phyloP scores from a whole-genome alignment of 2,329 filamentous ascomycete species.

The Fusarium staphyleae region DNA sequence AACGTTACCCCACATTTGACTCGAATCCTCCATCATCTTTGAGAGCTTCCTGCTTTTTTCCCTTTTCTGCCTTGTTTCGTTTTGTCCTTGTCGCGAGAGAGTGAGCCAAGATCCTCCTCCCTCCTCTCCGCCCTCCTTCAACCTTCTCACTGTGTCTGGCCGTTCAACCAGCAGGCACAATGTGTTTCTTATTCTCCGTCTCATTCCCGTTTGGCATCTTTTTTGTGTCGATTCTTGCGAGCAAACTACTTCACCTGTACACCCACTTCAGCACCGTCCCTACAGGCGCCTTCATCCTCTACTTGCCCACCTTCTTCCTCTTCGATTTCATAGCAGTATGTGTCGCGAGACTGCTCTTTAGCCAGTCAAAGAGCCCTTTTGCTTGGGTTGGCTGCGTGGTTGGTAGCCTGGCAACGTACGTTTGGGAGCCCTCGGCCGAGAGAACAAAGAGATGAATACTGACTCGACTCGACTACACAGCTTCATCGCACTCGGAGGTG shows the following conservation, averaged over 20 bases:
- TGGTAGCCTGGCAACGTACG: constrained; percentile 40
- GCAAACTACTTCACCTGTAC: constrained; percentile 42
- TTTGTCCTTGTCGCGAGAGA: background rate
- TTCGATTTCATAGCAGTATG: constrained; percentile 40
- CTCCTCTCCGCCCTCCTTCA: background rate
- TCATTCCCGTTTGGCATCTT: constrained; percentile 44
- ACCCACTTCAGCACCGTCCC: constrained; percentile 41
- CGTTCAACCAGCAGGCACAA: constrained; percentile 26
- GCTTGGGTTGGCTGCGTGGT: constrained; percentile 32
- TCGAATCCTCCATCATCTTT: constrained; percentile 10
- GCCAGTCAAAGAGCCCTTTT: constrained; percentile 30
- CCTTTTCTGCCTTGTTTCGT: background rate
- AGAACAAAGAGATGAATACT: constrained; percentile 11
- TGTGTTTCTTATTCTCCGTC: constrained; percentile 34
- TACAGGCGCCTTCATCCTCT: constrained; percentile 41
- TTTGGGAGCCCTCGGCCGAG: background rate
- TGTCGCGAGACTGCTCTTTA: constrained; percentile 37
- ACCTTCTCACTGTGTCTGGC: constrained; percentile 12
- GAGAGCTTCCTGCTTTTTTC: background rate
- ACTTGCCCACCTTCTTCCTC: constrained; percentile 44
- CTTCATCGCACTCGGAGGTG: constrained; percentile 39
- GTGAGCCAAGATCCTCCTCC: background rate
- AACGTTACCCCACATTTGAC: constrained; percentile 34
- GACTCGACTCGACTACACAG: constrained; percentile 24
- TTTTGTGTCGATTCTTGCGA: constrained; percentile 39